Evolutionary conservation across 345 rosid genomes (phyloP).

Genomic region (Trapa bicornis): DNA sequence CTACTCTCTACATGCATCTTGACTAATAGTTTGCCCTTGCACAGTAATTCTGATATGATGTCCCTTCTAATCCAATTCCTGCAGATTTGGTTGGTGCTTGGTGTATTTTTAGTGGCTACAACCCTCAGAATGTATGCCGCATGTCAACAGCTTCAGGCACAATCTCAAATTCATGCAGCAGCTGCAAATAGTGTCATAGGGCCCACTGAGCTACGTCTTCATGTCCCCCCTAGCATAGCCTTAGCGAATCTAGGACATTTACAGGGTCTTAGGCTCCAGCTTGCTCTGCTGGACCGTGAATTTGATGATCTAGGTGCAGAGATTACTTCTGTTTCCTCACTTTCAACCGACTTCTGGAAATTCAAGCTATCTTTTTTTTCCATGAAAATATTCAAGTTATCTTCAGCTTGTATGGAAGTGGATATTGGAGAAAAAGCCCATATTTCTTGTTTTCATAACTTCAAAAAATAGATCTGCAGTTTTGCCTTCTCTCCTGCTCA

Average conservation of each 20-base stretch:
- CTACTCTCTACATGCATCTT: not conserved
- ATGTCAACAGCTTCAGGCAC: slow-evolving; percentile 89
- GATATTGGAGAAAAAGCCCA: not conserved
- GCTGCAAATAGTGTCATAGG: slow-evolving; percentile 76
- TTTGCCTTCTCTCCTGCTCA: not conserved
- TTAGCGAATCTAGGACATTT: slow-evolving; percentile 79
- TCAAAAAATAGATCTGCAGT: not conserved
- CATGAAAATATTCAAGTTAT: not conserved
- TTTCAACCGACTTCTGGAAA: not conserved
- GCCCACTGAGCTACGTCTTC: slow-evolving; percentile 77
- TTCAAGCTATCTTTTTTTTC: not conserved
- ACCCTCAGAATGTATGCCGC: slow-evolving; percentile 86
- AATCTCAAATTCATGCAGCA: slow-evolving; percentile 82
- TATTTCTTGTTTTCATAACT: not conserved
- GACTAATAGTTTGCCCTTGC: not conserved
- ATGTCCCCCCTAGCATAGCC: slow-evolving; percentile 82
- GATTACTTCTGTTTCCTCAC: not conserved
- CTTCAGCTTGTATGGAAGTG: not conserved
- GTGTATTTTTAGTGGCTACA: slow-evolving; percentile 86
- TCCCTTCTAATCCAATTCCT: not conserved
- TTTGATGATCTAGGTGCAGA: slow-evolving; percentile 75
- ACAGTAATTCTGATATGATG: slow-evolving; percentile 1
- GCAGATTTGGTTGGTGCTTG: slow-evolving; percentile 93
- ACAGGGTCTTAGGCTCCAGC: slow-evolving; percentile 91
- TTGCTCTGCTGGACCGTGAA: slow-evolving; percentile 91